Evolutionary conservation across 768 basidiomycete genomes (phyloP), one percentile per base, ranked within the genome.

Genomic region (Termitomyces sp.): DNA sequence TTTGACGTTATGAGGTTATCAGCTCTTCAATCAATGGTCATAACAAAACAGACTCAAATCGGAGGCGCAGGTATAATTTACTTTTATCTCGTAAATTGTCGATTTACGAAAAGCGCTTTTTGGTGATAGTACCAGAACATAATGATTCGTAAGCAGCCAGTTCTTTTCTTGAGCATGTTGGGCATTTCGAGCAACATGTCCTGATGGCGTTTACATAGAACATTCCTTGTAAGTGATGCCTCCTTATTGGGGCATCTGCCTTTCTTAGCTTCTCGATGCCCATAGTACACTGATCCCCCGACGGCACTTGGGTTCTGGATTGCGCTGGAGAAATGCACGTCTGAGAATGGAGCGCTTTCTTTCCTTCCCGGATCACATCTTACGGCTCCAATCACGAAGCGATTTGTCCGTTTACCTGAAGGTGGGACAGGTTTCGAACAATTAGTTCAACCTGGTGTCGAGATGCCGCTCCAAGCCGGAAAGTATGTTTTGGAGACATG

Each of bases 271-370:
- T 32, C 22, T 56, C 61, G 38, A 55, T 38, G 5, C 24, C 44
- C n/a, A 34, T 51, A 98, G 84, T 98, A 96, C 71, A 97, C 95
- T 9, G 77, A 89, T 40, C 97, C 97, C 11, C 90, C 90, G 0
- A 85, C 84, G 9, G 97, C 97, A 0, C 80, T 98, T 21, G 97
- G 97, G 2, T 92, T 95, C 67, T 99, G 97, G 97, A 90, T 98
- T 55, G 91, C 96, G 0, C 74, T 99, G 37, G 96, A 98, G 68
- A 78, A 82, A 56, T 97, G 94, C 68, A 94, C 93, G 5, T 65
- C 79, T 2, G 71, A 73, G 43, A 95, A 95, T 62, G 93, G 93
- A 9, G 91, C 93, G 8, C 78, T 94, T 6, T 90, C 87, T 5
- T 96, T 95, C 70, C 75, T 91, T 2, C 94, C 95, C 0, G 93